Base-by-base conservation (phyloP, 1,139 yeast species). In the Pichia inconspicua region DNA sequence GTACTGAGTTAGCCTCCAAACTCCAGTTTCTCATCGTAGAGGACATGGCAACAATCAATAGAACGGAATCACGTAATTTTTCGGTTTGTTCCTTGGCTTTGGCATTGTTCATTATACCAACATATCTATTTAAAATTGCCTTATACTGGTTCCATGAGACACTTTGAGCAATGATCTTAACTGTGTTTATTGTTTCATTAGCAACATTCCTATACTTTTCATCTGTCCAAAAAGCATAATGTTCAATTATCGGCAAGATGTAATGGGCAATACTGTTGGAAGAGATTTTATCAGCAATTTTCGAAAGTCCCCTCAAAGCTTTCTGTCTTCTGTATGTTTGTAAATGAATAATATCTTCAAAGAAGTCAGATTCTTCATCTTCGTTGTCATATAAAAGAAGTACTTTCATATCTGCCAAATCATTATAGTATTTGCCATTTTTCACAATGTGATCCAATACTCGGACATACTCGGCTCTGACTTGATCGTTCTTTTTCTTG, bases 341-440 rank as follows among this genome's bases (percentile, higher is more conserved):
- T 45, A 92, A 81, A 62, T 92, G 97, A 53, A 76, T 76, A 41
- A 94, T 73, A 59, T 89, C 89, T 50, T 72, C 69, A 69, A 92
- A 92, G 61, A 92, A 89, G 63, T 87, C 82, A 1, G 89, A 84
- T 58, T 88, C 96, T 43, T 84, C 95, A 58, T 88, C 95, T 40
- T 81, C 82, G 57, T 72, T 75, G 40, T 50, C 51, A 42, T 53
- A 49, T 11, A 43, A 44, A 1, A 84, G 67, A 44, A 92, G 69
- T 2, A 77, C 72, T 50, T 76, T 75, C 90, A 89, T 74, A 46
- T 86, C 95, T 27, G 71, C 70, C 42, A 88, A 69, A 3, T 77
- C 86, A 11, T 70, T 68, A 55, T 71, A 77, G 55, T 73, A 69
- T n/a, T 68, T 66, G 6, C 80, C 66, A 34, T 72, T 58, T 37